Conservation (phyloP, 768 basidiomycete genomes). For the Postia placenta region DNA sequence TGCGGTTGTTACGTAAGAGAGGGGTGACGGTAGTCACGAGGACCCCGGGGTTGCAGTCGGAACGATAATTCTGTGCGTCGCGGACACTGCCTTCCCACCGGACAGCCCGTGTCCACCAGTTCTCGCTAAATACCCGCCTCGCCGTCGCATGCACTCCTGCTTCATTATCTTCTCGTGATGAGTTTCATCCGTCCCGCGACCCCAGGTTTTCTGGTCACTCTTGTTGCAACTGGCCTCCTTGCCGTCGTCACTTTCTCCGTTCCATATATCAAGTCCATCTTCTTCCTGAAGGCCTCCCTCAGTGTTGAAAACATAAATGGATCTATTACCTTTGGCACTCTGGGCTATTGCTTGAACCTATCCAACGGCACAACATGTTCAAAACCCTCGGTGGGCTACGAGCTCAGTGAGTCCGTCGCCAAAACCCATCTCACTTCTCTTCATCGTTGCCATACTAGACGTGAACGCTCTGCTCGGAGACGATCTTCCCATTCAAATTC, state of each 20-base stretch:
- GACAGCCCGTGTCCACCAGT: too few species aligned
- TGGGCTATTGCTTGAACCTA: conserved; percentile 80
- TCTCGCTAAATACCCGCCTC: neutral
- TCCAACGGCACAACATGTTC: conserved; percentile 62
- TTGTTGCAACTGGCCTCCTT: conserved; percentile 72
- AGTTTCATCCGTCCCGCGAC: conserved; percentile 75
- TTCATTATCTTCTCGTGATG: conserved; percentile 32
- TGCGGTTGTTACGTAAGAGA: too few species aligned
- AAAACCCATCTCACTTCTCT: neutral
- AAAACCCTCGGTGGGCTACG: conserved; percentile 76
- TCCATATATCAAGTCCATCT: conserved; percentile 83
- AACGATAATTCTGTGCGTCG: neutral
- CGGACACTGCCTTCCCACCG: too few species aligned
- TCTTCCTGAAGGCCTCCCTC: conserved; percentile 78
- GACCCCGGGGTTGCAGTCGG: neutral
- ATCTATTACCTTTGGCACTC: conserved; percentile 75
- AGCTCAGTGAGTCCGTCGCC: conserved; percentile 59
- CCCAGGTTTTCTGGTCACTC: conserved; percentile 81
- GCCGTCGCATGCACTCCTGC: neutral
- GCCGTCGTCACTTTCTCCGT: conserved; percentile 88
- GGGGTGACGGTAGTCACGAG: neutral
- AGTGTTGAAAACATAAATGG: conserved; percentile 42
- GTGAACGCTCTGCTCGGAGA: conserved; percentile 77
- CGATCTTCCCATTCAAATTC: conserved; percentile 60
- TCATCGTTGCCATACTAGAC: too few species aligned